Conservation (phyloP, 192 early-diverging fungal genomes). For the Coemansia sp. region DNA sequence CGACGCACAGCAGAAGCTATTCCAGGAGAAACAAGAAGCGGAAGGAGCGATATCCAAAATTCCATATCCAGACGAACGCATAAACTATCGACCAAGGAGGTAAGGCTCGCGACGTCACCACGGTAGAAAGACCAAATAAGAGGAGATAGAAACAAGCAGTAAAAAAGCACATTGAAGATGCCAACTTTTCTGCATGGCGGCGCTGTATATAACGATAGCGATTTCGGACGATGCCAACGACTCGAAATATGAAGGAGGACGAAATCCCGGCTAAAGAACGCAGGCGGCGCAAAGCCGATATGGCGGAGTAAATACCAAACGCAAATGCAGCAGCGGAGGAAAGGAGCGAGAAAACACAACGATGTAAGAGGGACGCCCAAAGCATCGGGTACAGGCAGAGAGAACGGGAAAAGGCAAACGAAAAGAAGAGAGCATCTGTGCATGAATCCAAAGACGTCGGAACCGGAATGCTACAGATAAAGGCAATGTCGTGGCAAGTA, state of each 20-base stretch:
- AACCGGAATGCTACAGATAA: no score
- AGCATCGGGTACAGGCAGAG: not conserved
- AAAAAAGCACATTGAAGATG: no score
- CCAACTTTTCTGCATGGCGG: no score
- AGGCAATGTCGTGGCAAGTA: no score
- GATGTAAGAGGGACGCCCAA: not conserved
- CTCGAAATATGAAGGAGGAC: not conserved
- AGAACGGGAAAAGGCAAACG: not conserved
- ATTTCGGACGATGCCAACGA: not conserved
- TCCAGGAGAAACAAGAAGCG: not conserved
- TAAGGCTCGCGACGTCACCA: not conserved
- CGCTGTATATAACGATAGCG: not conserved
- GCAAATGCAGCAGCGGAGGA: slow-evolving; percentile 2
- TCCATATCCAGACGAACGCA: not conserved
- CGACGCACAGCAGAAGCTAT: not conserved
- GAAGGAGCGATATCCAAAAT: not conserved
- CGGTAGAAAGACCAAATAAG: not conserved
- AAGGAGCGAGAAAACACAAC: not conserved
- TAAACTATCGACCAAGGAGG: not conserved
- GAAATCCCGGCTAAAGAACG: not conserved
- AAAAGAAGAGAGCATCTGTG: not conserved
- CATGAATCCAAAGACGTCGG: no score
- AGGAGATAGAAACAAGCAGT: not conserved
- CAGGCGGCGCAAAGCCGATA: not conserved
- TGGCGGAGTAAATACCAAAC: not conserved